A percentile compares a stretch with the other conserved stretches of the same genome.
These are phyloP conservation scores for Herpetomonas muscarum DNA, from an alignment of 208 protist species.

Conservation along the genomic window DNA sequence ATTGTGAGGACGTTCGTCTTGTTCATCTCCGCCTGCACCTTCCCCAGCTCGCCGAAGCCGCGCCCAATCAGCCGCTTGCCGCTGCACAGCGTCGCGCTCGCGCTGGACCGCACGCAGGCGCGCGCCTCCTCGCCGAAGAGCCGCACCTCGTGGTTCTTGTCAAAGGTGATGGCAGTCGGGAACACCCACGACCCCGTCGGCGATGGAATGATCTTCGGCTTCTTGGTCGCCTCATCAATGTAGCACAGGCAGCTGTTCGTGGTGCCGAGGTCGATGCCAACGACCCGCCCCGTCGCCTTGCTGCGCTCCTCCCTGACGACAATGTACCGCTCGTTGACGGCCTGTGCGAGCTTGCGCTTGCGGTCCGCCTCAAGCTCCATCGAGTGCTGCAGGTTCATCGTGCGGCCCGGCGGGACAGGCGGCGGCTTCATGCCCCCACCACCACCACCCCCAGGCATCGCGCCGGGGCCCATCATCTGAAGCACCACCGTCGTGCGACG, in stretches of 20 bases:
- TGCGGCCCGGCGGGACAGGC: slow-evolving; percentile 22
- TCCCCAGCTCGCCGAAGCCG: slow-evolving; percentile 78
- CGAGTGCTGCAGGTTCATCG: slow-evolving; percentile 70
- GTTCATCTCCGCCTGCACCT: slow-evolving; percentile 69
- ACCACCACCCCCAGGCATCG: slow-evolving; percentile 6
- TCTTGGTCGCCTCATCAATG: slow-evolving; percentile 63
- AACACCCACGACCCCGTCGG: slow-evolving; percentile 91
- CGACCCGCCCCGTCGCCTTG: slow-evolving; percentile 45
- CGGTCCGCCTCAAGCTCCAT: slow-evolving; percentile 78
- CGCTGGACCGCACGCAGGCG: slow-evolving; percentile 78
- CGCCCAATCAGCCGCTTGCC: slow-evolving; percentile 89
- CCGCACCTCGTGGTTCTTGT: slow-evolving; percentile 85
- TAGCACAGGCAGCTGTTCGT: slow-evolving; percentile 97
- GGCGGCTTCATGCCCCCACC: slow-evolving; percentile 13
- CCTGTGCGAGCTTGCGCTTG: slow-evolving; percentile 63
- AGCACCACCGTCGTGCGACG: slow-evolving; percentile 25
- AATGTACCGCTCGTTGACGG: slow-evolving; percentile 52
- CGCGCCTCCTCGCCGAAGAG: slow-evolving; percentile 87
- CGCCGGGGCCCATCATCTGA: slow-evolving; percentile 26
- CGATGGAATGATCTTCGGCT: slow-evolving; percentile 88
- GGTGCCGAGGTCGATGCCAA: slow-evolving; percentile 98
- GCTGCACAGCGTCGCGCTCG: slow-evolving; percentile 86
- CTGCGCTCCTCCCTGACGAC: slow-evolving; percentile 73
- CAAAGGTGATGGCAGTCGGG: slow-evolving; percentile 88
- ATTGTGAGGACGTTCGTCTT: slow-evolving; percentile 88